Conservation (phyloP, 2,329 filamentous ascomycete genomes). For the Ilyonectria robusta region DNA sequence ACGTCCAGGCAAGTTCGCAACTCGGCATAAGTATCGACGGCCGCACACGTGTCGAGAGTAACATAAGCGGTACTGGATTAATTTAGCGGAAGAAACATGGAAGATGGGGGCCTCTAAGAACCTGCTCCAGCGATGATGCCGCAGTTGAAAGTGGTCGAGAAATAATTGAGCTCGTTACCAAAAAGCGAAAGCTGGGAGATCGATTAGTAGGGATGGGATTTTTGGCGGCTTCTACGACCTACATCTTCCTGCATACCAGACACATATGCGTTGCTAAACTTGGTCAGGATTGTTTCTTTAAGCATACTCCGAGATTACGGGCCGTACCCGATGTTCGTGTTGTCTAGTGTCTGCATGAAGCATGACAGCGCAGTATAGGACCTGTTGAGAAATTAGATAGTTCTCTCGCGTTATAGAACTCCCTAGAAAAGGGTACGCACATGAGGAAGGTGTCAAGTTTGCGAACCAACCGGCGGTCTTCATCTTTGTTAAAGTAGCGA, state of each 20-base stretch:
- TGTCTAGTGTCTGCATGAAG: constrained; percentile 32
- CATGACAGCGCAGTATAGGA: constrained; percentile 28
- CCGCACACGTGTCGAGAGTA: constrained; percentile 34
- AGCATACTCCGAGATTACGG: too few relatives aligned
- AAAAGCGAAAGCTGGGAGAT: constrained; percentile 21
- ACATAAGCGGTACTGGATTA: constrained; percentile 26
- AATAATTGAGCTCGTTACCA: constrained; percentile 33
- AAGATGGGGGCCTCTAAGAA: background rate
- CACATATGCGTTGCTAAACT: constrained; percentile 31
- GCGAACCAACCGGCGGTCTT: constrained; percentile 22
- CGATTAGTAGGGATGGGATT: background rate
- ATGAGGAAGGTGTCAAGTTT: constrained; percentile 31
- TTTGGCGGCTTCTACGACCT: background rate
- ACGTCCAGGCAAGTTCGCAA: constrained; percentile 46
- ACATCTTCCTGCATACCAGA: constrained; percentile 35
- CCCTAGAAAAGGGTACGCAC: background rate
- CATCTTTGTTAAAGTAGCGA: constrained; percentile 30
- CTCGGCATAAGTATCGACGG: constrained; percentile 51
- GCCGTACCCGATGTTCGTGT: constrained; percentile 24
- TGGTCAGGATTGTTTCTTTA: background rate
- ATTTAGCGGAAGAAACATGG: background rate
- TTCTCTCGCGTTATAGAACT: background rate
- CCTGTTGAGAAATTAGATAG: constrained; percentile 2
- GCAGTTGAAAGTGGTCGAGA: constrained; percentile 30
- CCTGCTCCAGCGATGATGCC: constrained; percentile 34